Evolutionary conservation across 352 stramenopile genomes (phyloP), one percentile per base, ranked within the genome.

Genomic region (Poterioochromonas sp.): DNA sequence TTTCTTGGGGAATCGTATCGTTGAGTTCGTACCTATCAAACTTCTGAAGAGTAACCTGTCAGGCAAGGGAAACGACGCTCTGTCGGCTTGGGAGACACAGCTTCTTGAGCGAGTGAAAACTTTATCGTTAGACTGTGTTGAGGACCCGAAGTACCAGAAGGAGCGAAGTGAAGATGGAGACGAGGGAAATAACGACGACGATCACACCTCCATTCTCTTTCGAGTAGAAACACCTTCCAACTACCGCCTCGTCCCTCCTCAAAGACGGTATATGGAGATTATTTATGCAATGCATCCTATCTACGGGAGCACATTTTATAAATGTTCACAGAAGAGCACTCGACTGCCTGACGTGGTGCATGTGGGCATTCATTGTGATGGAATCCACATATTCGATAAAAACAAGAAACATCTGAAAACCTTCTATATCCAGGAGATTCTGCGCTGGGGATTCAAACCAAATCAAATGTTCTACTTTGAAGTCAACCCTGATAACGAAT

Each of bases 301-400:
- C 34, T 71, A 32, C 41, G 62, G 62, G 1, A 29, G 11, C 11
- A 71, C 62, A 26, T 71, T 71, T 29, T 71, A 43, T 29, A 40
- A 43, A 29, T 8, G 2, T 29, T 43, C 18, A 40, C 65, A 74
- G 29, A 74, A 51, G 37, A 5, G 34, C 5, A 18, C 2, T 1
- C 0, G 0, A 37, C 40, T 74, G 5, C 65, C 65, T 40, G 37
- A 51, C 11, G 32, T 8, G 3, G 0, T 54, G 5, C 15, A 44
- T 8, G 8, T 74, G 5, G 65, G 22, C 26, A 35, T 74, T 18
- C 32, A 74, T 39, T 26, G 29, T 54, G 39, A 74, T 35, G 65
- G 65, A 54, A 32, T 74, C 0, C 20, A 74, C 22, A 0, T 74
- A 1, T 73, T 78, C 5, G 77, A 77, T 26, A 74, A 74, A n/a